Conservation (phyloP, 441 rosid genomes). For the Mallotus repandus region DNA sequence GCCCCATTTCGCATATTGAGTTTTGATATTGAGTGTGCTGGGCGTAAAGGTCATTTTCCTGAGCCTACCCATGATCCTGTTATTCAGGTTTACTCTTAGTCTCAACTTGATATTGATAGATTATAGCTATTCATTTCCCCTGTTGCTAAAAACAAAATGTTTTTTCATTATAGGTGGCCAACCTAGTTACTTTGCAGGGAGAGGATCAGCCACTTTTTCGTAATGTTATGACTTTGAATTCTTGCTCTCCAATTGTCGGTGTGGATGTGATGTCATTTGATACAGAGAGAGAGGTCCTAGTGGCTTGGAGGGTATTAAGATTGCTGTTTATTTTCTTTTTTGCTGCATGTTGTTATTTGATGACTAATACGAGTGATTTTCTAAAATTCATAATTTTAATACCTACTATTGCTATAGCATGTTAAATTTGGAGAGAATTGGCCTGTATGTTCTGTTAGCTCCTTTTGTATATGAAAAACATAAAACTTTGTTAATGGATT, state of each 20-base stretch:
- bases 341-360: not conserved
- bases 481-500: not conserved
- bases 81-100: conserved; percentile 65
- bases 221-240: conserved; percentile 92
- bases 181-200: conserved; percentile 93
- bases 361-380: not conserved
- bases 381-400: not conserved
- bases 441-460: not conserved
- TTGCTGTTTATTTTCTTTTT: conserved; percentile 18
- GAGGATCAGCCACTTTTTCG: conserved; percentile 84
- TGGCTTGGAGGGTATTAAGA: conserved; percentile 93
- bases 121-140: conserved; percentile 11
- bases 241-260: conserved; percentile 93
- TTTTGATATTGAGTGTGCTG: conserved; percentile 99
- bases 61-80: conserved; percentile 98
- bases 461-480: not conserved
- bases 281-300: conserved; percentile 80
- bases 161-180: conserved; percentile 72
- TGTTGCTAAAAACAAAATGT: conserved; percentile 24
- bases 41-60: conserved; percentile 99
- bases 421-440: not conserved
- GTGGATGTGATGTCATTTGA: conserved; percentile 93
- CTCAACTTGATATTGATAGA: conserved; percentile 15
- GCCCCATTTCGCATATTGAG: conserved; percentile 98
- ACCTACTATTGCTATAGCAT: not conserved